Conservation (phyloP, 176 grass and related monocot genomes). For the Cymbopogon citratus region DNA sequence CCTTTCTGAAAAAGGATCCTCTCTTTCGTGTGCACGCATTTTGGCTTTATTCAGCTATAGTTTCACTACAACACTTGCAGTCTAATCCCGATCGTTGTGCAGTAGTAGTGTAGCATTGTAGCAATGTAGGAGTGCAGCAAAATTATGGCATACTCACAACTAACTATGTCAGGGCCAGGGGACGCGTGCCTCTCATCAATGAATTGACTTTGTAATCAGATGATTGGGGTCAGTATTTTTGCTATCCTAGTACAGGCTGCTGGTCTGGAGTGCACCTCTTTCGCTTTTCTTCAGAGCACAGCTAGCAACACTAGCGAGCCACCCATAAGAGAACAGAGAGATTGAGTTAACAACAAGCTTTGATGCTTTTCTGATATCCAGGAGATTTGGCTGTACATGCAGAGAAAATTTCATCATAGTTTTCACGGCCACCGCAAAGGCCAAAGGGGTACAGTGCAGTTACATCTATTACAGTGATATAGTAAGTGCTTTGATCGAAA, state of each 20-base stretch:
- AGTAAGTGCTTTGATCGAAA: constrained; percentile 3
- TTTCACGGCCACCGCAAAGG: background rate
- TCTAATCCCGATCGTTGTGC: background rate
- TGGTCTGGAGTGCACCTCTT: constrained; percentile 2
- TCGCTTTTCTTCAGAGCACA: background rate
- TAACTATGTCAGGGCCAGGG: background rate
- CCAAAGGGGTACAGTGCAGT: background rate
- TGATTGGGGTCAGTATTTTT: background rate
- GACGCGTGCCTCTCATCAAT: background rate
- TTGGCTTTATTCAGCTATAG: background rate
- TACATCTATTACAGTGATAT: background rate
- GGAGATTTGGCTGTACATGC: background rate
- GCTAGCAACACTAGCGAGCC: background rate
- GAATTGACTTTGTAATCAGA: background rate
- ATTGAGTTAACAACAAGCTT: background rate
- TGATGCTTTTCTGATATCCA: background rate
- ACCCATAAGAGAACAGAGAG: background rate
- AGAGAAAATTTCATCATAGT: background rate
- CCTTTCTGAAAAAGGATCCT: background rate
- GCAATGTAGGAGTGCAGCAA: background rate
- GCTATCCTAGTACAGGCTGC: constrained; percentile 2
- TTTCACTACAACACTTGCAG: background rate
- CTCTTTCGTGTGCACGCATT: background rate
- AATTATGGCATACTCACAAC: background rate
- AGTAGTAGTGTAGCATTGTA: too few species aligned